Percentiles rank a stretch among this genome's conserved stretches.
Evolutionary conservation across 257 asterid genomes (phyloP).

Genomic region (Solanum tarijense): DNA sequence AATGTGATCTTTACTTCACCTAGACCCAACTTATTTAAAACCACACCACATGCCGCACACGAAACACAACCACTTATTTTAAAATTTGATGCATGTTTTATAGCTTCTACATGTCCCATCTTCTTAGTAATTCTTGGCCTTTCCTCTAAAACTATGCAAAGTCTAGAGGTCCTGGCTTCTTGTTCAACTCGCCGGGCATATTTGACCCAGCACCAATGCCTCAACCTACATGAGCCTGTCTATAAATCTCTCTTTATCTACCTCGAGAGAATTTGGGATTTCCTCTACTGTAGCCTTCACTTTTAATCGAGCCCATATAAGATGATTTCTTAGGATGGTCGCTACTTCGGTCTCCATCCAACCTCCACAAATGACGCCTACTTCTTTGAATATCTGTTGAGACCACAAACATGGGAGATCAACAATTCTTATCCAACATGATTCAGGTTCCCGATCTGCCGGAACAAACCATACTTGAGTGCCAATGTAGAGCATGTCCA

Average conservation of each 20-base stretch:
- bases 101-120: neutral
- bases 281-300: neutral
- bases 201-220: neutral
- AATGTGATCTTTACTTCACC: neutral
- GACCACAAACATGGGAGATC: neutral
- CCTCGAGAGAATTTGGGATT: neutral
- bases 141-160: neutral
- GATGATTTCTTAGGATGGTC: neutral
- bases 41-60: neutral
- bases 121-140: neutral
- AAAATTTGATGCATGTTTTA: neutral
- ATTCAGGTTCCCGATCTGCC: neutral
- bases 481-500: neutral
- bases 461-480: neutral
- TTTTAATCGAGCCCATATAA: neutral
- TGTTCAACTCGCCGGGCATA: neutral
- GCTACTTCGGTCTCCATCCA: neutral
- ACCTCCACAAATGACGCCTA: neutral
- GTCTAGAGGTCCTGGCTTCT: neutral
- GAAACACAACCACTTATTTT: neutral
- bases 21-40: neutral
- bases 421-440: neutral
- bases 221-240: neutral
- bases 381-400: neutral
- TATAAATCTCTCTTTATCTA: neutral